Base-by-base conservation (phyloP, 805 yeast genomes). In the Ogataea angusta region DNA sequence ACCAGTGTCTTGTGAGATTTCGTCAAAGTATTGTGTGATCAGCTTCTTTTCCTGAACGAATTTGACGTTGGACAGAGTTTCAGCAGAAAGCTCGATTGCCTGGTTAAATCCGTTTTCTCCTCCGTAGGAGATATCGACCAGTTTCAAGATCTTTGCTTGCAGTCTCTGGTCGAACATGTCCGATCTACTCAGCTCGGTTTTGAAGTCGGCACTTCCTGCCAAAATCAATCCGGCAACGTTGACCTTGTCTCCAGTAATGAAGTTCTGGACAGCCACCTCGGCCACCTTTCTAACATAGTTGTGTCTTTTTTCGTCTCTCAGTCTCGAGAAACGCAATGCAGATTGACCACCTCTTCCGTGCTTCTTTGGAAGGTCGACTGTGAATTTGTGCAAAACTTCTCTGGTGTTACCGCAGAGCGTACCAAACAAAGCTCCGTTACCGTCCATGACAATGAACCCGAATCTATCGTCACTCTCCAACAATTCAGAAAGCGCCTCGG, bases 291-390 rank as follows among this genome's bases (percentile, higher is more conserved):
- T 80, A 47, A 93, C 95, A 70, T 93, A 93, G 67, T 93, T 93
- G 68, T 93, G 99, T 74, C 99, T 88, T 67, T 93, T 93, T 70
- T 93, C 99, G 57, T 93, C 99, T 78, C 99, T 85, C 67, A 93
- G 76, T 76, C 99, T 90, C 18, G 97, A 83, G 75, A 93, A 93
- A 87, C 99, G 98, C 55, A 93, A 64, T 32, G 99, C 99, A 48
- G 99, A 93, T 73, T 93, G 99, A 84, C 99, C 99, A 85, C 99
- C 99, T 78, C 99, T 85, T 60, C 99, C 99, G 75, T 93, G 99
- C 87, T 93, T 93, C 75, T 93, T 93, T 57, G 99, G 99, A 57
- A 93, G 75, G 67, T 93, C 99, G 42, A 93, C 99, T 2, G 89
- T 85, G 69, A 93, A 93, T 68, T 93, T 93, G 68, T 91, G 96